These are phyloP conservation scores for Mrakia gelida DNA, from an alignment of 768 basidiomycete genomes.

Conservation along the genomic window DNA sequence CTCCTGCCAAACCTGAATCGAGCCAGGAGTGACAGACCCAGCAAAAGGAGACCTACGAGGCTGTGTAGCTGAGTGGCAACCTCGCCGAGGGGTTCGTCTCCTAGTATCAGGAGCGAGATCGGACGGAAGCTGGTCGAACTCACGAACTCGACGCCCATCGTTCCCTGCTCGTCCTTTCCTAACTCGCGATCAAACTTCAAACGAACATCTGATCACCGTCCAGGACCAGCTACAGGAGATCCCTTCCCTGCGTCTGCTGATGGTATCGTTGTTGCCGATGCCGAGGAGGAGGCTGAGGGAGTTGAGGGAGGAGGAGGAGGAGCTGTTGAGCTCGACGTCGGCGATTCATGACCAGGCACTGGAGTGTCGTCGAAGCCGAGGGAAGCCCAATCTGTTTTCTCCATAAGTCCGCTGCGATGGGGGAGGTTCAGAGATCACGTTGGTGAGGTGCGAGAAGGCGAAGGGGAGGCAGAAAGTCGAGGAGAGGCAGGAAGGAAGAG, in stretches of 20 bases:
- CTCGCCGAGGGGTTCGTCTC: too few species aligned
- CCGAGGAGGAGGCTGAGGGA: neutral
- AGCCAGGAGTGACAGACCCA: too few species aligned
- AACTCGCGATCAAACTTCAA: neutral
- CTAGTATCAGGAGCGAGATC: too few species aligned
- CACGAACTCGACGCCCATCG: too few species aligned
- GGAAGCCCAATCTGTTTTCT: slow-evolving; percentile 30
- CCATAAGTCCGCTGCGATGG: slow-evolving; percentile 28
- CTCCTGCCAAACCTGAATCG: too few species aligned
- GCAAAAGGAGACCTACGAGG: too few species aligned
- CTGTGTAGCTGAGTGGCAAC: too few species aligned
- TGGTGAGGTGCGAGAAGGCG: neutral
- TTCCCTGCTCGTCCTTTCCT: too few species aligned
- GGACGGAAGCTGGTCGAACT: too few species aligned
- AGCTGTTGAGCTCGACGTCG: neutral
- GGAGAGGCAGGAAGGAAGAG: neutral
- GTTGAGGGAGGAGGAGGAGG: neutral
- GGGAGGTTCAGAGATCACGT: neutral
- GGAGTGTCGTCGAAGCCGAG: slow-evolving; percentile 5
- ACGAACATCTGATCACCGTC: neutral
- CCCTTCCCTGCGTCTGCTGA: slow-evolving; percentile 3
- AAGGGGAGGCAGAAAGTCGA: neutral
- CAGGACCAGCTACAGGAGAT: neutral
- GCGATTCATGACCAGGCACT: neutral
- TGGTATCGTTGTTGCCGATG: neutral